Evolutionary conservation across 257 asterid genomes (phyloP).

Genomic region (Oldenlandia corymbosa): DNA sequence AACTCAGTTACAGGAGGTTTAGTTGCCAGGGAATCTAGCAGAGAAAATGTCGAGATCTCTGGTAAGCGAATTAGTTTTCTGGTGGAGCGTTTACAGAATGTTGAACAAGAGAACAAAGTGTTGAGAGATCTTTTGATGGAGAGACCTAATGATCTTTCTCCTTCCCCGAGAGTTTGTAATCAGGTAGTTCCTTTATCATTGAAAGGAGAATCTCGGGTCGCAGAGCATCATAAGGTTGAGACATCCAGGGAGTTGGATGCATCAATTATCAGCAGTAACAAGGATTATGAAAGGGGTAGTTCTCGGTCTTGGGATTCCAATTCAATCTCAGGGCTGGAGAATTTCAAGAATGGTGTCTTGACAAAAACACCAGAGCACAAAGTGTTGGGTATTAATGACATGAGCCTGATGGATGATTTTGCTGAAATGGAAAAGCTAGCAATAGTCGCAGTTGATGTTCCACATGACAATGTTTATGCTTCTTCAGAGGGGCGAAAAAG

Average conservation of each 20-base stretch:
- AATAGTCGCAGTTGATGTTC: slow-evolving; percentile 59
- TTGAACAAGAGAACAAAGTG: slow-evolving; percentile 57
- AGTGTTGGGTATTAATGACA: slow-evolving; percentile 58
- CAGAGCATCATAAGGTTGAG: slow-evolving; percentile 8
- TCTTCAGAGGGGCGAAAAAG: slow-evolving; percentile 23
- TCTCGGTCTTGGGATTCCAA: slow-evolving; percentile 36
- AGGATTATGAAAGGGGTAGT: slow-evolving; percentile 23
- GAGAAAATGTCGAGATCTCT: slow-evolving; percentile 22
- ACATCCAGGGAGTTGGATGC: slow-evolving; percentile 12
- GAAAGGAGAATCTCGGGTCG: slow-evolving; percentile 6
- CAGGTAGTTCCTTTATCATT: slow-evolving; percentile 8
- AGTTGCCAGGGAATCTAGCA: slow-evolving; percentile 17
- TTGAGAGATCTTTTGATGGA: slow-evolving; percentile 43
- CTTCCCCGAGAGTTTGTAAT: not conserved
- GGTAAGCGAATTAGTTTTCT: slow-evolving; percentile 40
- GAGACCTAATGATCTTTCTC: slow-evolving; percentile 42
- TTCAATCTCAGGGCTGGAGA: slow-evolving; percentile 20
- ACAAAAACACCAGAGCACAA: slow-evolving; percentile 27
- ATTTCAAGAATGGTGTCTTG: slow-evolving; percentile 16
- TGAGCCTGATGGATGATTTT: slow-evolving; percentile 93
- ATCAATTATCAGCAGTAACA: slow-evolving; percentile 20
- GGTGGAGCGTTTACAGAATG: slow-evolving; percentile 47
- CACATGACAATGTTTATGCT: slow-evolving; percentile 20
- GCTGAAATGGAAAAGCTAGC: slow-evolving; percentile 94
- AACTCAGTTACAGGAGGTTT: slow-evolving; percentile 25